Base-by-base conservation (phyloP, 1,284 basidiomycete genomes). In the Vanrija sp. region DNA sequence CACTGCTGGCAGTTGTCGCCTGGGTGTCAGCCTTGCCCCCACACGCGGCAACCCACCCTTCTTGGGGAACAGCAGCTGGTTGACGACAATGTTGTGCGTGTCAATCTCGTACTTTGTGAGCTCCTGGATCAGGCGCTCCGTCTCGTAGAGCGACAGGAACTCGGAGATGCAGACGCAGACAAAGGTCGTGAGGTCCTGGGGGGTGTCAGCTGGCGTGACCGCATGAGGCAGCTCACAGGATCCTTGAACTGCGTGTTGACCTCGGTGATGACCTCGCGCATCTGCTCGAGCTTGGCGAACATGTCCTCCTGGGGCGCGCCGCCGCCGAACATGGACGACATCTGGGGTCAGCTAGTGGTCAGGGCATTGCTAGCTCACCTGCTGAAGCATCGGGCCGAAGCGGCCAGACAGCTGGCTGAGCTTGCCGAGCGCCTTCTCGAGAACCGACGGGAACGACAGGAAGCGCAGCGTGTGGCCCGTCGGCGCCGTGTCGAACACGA, bases 231-330 rank as follows among this genome's bases (percentile, higher is more conserved):
- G 26, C 88, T 60, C 66, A 92, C 91, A 4, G 95, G 91, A 77
- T 98, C 93, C 77, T 98, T 98, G 83, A 98, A 98, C 71, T 99
- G 96, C 1, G 90, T 89, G 82, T 98, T 98, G 57, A 99, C 95
- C 76, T 99, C 96, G 23, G 91, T 97, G 70, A 99, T 98, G 57
- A 98, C 86, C 43, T 86, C 89, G 42, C 93, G 85, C 96, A 99
- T 99, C 40, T 86, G 87, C 65, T 99, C 95, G 9, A 99, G 84
- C 77, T 98, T 98, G 34, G 90, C 91, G 73, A 98, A 98, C 91
- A 97, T 95, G 75, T 97, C 94, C 75, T 97, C 93, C 66, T 92
- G 89, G 9, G 87, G 85, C 16, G 86, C 88, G 19, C 79, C 65
- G 78, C 87, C 78, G 83, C 90, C 92, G 38, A 95, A 92, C 91